These are phyloP conservation scores for Hydnum rufescens DNA, from an alignment of 768 basidiomycete genomes.

Conservation along the genomic window DNA sequence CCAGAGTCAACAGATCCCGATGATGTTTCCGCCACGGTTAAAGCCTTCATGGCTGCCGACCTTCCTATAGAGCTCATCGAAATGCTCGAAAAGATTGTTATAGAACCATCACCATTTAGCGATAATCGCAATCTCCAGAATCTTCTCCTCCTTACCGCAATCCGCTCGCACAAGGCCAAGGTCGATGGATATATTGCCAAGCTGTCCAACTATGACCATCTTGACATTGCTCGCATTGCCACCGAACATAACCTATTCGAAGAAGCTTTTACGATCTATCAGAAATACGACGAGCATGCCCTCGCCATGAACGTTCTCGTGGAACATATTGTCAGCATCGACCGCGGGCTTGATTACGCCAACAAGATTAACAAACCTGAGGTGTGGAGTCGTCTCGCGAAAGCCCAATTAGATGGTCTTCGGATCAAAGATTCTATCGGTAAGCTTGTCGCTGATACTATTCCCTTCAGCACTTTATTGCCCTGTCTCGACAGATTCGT, in stretches of 20 bases:
- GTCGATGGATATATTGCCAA: constrained; percentile 97
- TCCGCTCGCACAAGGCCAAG: constrained; percentile 95
- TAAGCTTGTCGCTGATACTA: constrained; percentile 21
- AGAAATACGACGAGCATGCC: constrained; percentile 89
- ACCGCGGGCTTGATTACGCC: constrained; percentile 89
- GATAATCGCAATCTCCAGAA: constrained; percentile 97
- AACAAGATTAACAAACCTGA: constrained; percentile 91
- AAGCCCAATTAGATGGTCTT: constrained; percentile 94
- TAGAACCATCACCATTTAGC: constrained; percentile 92
- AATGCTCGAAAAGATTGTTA: constrained; percentile 92
- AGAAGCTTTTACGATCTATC: constrained; percentile 92
- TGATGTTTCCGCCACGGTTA: constrained; percentile 96
- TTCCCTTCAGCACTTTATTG: not conserved
- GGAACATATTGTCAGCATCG: constrained; percentile 94
- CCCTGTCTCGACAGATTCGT: constrained; percentile 43
- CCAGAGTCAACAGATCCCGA: constrained; percentile 96
- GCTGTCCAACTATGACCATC: constrained; percentile 82
- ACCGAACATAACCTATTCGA: constrained; percentile 91
- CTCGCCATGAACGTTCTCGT: constrained; percentile 95
- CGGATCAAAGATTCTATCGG: constrained; percentile 97
- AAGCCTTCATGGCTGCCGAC: constrained; percentile 92
- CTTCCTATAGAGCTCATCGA: constrained; percentile 95
- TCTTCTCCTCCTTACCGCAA: constrained; percentile 81
- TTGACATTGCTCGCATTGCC: constrained; percentile 91
- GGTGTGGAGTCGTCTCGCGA: constrained; percentile 95